Evolutionary conservation across 2,329 filamentous ascomycete species (phyloP), one percentile per base, ranked within the genome.

Genomic region (Beauveria pseudobassiana): DNA sequence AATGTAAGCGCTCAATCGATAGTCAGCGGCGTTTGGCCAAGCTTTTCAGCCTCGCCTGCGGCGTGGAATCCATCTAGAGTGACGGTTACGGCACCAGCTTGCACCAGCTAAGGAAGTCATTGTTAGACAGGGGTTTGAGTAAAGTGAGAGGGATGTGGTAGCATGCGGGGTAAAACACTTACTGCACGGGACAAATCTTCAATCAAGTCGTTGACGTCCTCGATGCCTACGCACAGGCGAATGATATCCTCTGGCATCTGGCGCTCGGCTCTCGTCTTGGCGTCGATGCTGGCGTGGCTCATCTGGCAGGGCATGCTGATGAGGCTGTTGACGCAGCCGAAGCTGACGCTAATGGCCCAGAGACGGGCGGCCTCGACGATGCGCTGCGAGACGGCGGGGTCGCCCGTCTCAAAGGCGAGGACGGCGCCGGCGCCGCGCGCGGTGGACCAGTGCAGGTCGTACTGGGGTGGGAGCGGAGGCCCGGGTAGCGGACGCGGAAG

Each of bases 301-400:
- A 99, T 99, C 70, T 93, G 92, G 78, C 95, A 99, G 9, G 95
- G 93, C 93, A 99, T 97, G 78, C 93, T 97, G 76, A 99, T 99
- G 74, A 99, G 79, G 73, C 91, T 96, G 79, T 99, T 99, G 67
- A 99, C 95, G 73, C 95, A 98, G 53, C 95, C 95, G 73, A 99
- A 99, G 71, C 91, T 96, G 63, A 99, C 95, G 67, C 90, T 96
- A 68, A 99, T 99, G 40, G 90, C 92, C 87, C 91, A 99, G 38
- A 99, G 80, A 66, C 90, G 86, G 2, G 95, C 90, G 34, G 90
- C 90, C 77, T 98, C 95, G 5, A 99, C 95, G 69, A 99, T 97
- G 45, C 93, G 85, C 78, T 97, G 91, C 5, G 90, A 96, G 38
- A 97, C 77, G 8, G 81, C 78, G 2, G 92, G 80, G 69, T 96